These are phyloP conservation scores for Phytophthora cactorum DNA, from an alignment of 352 stramenopile species.

Conservation along the genomic window DNA sequence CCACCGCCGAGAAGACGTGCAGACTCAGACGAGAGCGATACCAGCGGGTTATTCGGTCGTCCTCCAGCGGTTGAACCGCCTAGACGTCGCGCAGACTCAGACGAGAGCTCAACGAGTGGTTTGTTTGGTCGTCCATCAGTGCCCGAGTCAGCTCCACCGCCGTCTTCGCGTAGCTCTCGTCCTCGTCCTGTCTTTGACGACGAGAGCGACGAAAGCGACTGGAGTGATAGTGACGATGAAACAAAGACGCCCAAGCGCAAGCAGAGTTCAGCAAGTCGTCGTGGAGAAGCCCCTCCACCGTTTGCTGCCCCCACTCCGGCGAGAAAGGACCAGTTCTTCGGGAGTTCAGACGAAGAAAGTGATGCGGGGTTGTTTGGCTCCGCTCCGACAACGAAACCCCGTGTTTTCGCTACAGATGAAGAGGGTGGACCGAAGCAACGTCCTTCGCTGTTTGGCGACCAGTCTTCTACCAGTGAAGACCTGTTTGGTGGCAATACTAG, in stretches of 20 bases:
- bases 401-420: conserved; percentile 37
- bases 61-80: conserved; percentile 11
- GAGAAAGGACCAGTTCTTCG: conserved; percentile 57
- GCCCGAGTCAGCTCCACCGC: conserved; percentile 22
- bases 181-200: conserved; percentile 51
- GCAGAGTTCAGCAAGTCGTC: conserved; percentile 23
- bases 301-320: conserved; percentile 27
- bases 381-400: conserved; percentile 22
- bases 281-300: conserved; percentile 21
- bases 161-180: conserved; percentile 24
- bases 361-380: conserved; percentile 67
- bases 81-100: conserved; percentile 45
- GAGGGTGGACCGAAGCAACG: conserved; percentile 21
- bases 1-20: conserved; percentile 25
- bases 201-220: conserved; percentile 54
- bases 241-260: conserved; percentile 24
- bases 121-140: conserved; percentile 54
- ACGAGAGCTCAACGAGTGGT: conserved; percentile 63
- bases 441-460: conserved; percentile 43
- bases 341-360: conserved; percentile 67
- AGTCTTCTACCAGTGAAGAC: conserved; percentile 37
- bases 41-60: conserved; percentile 62
- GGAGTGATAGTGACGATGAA: conserved; percentile 54
- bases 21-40: conserved; percentile 63
- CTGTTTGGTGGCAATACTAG: conserved; percentile 36